phyloP scores from a whole-genome alignment of 2,329 filamentous ascomycete species.

The Claviceps sp. region DNA sequence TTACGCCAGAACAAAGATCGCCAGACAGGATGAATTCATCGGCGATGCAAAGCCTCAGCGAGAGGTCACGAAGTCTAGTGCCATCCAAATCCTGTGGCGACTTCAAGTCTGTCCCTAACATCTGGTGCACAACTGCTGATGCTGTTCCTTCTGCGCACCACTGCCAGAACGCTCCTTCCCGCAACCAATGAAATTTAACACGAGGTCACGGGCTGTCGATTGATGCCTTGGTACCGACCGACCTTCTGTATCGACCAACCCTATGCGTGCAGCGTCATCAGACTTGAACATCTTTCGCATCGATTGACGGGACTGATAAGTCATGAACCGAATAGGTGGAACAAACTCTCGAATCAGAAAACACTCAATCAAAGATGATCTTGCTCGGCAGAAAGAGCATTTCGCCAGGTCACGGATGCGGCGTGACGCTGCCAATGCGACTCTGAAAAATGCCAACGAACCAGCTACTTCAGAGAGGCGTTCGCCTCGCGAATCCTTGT shows the following conservation, averaged over 20 bases:
- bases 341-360: conserved; percentile 21
- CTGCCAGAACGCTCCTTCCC: not conserved
- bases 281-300: not conserved
- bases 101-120: no score
- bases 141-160: not conserved
- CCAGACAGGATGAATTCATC: no score
- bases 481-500: not conserved
- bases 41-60: no score
- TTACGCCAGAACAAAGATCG: no score
- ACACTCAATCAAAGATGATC: conserved; percentile 20
- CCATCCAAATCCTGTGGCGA: no score
- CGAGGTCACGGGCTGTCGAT: not conserved
- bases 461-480: not conserved
- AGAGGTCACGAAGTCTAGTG: no score
- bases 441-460: not conserved
- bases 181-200: not conserved
- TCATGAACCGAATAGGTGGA: conserved; percentile 31
- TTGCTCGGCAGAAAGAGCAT: conserved; percentile 22
- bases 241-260: not conserved
- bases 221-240: not conserved
- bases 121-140: no score
- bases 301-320: not conserved
- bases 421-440: not conserved
- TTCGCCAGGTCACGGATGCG: conserved; percentile 23
- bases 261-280: not conserved